Evolutionary conservation across 495 filamentous ascomycete species (phyloP).

Genomic region (Tuber melanosporum): DNA sequence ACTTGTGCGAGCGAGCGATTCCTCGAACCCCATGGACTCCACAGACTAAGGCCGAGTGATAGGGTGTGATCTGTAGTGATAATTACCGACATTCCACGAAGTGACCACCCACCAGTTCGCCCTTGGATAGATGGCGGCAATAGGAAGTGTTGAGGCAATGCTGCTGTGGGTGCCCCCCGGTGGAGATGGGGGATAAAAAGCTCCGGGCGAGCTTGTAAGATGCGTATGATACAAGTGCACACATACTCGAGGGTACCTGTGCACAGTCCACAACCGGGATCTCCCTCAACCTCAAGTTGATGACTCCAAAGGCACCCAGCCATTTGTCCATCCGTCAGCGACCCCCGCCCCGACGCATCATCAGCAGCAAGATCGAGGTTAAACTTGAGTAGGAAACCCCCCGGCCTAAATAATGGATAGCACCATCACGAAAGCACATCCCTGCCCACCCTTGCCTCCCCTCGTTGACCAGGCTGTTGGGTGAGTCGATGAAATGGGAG

Average conservation of each 20-base stretch:
- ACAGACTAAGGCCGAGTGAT: conserved; percentile 8
- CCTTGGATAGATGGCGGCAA: not conserved
- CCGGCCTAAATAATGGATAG: not conserved
- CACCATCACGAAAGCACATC: not conserved
- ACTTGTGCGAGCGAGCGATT: not conserved
- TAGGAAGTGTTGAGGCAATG: not conserved
- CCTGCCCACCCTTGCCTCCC: not conserved
- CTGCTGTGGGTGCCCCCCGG: not conserved
- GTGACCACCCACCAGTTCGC: not conserved
- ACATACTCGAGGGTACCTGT: too few species aligned
- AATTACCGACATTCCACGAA: not conserved
- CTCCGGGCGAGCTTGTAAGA: not conserved
- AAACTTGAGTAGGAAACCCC: not conserved
- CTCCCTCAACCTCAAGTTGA: not conserved
- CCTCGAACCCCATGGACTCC: not conserved
- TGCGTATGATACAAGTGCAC: not conserved
- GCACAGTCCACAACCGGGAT: not conserved
- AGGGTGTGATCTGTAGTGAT: not conserved
- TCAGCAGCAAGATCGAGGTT: not conserved
- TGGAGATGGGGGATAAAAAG: not conserved
- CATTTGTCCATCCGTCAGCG: not conserved
- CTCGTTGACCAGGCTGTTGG: not conserved
- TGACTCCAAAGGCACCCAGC: not conserved
- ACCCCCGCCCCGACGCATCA: not conserved
- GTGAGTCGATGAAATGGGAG: not conserved